phyloP scores from a whole-genome alignment of 345 rosid species.

The Reutealis trisperma region DNA sequence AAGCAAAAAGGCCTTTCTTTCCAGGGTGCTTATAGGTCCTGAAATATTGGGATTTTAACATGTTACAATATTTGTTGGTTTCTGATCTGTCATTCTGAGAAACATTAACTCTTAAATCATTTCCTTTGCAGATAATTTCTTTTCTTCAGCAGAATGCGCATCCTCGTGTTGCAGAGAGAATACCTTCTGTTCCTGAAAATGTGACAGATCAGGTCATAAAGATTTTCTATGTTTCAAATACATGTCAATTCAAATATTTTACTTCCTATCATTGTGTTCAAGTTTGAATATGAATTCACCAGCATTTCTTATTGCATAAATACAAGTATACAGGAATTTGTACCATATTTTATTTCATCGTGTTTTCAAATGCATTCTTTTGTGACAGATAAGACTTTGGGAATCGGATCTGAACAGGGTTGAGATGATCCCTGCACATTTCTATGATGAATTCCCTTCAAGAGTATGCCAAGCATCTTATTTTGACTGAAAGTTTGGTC shows the following conservation, averaged over 20 bases:
- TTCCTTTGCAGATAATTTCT: constrained; percentile 57
- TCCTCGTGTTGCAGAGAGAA: constrained; percentile 76
- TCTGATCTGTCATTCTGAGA: neutral
- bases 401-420: constrained; percentile 91
- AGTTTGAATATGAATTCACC: neutral
- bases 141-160: constrained; percentile 95
- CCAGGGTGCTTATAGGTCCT: neutral
- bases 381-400: constrained; percentile 86
- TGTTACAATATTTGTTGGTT: neutral
- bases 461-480: constrained; percentile 46
- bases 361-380: neutral
- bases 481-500: neutral
- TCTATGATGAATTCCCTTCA: constrained; percentile 85
- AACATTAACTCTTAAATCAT: constrained; percentile 14
- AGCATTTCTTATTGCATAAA: neutral
- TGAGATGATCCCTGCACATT: constrained; percentile 74
- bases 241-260: constrained; percentile 4
- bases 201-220: constrained; percentile 82
- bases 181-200: constrained; percentile 89
- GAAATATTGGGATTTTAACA: neutral
- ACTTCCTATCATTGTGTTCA: neutral
- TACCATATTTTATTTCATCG: neutral
- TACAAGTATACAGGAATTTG: neutral
- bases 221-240: constrained; percentile 6
- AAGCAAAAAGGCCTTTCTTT: neutral